Conservation (phyloP, 2,329 filamentous ascomycete species). For the Ceratocystis variospora region DNA sequence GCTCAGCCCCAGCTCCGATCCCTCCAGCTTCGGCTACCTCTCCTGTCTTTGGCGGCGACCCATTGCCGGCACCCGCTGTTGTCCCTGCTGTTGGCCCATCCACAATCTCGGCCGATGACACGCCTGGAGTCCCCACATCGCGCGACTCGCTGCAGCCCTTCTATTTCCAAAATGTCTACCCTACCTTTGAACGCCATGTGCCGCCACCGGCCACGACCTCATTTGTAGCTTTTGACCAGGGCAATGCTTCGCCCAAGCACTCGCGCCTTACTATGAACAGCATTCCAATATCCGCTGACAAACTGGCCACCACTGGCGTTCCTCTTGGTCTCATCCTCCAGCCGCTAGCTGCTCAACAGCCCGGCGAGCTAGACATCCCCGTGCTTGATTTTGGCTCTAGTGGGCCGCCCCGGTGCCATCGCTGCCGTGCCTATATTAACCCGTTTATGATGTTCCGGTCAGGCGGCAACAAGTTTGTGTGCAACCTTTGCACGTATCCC, state of each 20-base stretch:
- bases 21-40: constrained; percentile 33
- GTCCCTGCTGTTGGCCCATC: constrained; percentile 25
- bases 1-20: constrained; percentile 20
- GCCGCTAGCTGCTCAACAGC: constrained; percentile 67
- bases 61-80: constrained; percentile 22
- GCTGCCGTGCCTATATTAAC: constrained; percentile 94
- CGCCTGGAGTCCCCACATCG: constrained; percentile 77
- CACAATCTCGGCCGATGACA: constrained; percentile 77
- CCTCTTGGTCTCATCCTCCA: constrained; percentile 82
- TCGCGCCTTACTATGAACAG: constrained; percentile 85
- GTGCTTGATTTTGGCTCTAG: constrained; percentile 87
- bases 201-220: constrained; percentile 79
- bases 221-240: constrained; percentile 89
- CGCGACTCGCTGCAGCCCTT: constrained; percentile 71
- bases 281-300: constrained; percentile 72
- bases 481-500: constrained; percentile 94
- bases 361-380: constrained; percentile 76
- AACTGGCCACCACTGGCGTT: constrained; percentile 63
- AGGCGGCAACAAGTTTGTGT: constrained; percentile 91
- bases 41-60: constrained; percentile 28
- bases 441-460: constrained; percentile 96
- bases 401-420: constrained; percentile 78
- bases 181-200: constrained; percentile 86
- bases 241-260: constrained; percentile 90
- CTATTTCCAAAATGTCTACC: constrained; percentile 78